Conservation (phyloP, 2,329 filamentous ascomycete species). For the Xylaria sp. region DNA sequence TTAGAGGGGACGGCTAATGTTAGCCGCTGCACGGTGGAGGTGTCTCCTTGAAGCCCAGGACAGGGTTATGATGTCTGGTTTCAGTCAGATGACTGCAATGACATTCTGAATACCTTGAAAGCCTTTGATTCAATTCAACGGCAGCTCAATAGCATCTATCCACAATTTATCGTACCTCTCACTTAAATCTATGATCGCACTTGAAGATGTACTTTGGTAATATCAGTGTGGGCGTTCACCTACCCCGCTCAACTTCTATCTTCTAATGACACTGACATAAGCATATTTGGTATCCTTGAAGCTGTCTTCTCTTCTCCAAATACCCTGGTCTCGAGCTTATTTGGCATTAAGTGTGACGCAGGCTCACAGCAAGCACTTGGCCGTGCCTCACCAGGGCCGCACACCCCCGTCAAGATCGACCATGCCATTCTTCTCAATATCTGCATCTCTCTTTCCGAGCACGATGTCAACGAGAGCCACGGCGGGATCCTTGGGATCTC, state of each 20-base stretch:
- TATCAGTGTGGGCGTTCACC: not conserved
- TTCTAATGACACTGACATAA: not conserved
- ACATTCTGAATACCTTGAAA: not conserved
- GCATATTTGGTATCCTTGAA: not conserved
- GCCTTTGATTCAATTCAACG: too few relatives aligned
- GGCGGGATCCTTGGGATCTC: conserved; percentile 47
- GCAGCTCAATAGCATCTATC: too few relatives aligned
- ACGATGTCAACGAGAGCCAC: conserved; percentile 44
- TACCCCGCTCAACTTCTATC: not conserved
- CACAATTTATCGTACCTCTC: too few relatives aligned
- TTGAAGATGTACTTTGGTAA: not conserved
- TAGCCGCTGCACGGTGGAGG: not conserved
- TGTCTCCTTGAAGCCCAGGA: not conserved
- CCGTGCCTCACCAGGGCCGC: conserved; percentile 37
- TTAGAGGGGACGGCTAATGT: not conserved
- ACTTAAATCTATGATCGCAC: not conserved
- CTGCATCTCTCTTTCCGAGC: conserved; percentile 46
- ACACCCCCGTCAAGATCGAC: conserved; percentile 42
- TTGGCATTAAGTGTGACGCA: not conserved
- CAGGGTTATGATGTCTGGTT: not conserved
- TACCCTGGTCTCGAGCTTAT: not conserved
- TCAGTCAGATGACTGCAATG: not conserved
- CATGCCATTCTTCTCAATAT: conserved; percentile 42
- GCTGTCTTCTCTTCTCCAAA: not conserved
- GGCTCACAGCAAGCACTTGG: not conserved